Conservation (phyloP, 257 asterid species). For the Nicotiana noctiflora region DNA sequence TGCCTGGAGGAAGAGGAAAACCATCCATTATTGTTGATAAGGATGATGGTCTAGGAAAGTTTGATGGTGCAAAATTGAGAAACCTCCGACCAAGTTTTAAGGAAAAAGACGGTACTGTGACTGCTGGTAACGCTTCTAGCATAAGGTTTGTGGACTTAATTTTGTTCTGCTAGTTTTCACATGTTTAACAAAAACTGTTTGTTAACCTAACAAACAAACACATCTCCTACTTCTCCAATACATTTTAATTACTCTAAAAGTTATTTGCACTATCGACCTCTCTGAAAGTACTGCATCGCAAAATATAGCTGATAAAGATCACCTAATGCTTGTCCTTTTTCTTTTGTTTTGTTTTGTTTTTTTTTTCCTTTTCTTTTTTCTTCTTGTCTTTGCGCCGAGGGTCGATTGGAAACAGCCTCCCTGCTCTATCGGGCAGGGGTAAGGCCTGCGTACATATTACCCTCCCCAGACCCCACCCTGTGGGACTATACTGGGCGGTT, state of each 20-base stretch:
- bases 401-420: too few species aligned
- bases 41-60: conserved; percentile 98
- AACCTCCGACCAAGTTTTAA: conserved; percentile 96
- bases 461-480: too few species aligned
- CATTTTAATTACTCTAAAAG: background rate
- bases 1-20: conserved; percentile 94
- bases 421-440: too few species aligned
- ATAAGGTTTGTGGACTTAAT: conserved; percentile 49
- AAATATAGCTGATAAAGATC: background rate
- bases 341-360: too few species aligned
- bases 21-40: conserved; percentile 84
- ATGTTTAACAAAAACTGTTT: background rate
- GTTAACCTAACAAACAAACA: conserved; percentile 3
- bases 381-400: too few species aligned
- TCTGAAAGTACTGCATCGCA: background rate
- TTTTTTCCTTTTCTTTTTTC: too few species aligned
- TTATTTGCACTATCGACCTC: background rate
- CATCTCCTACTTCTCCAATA: background rate
- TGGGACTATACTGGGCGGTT: too few species aligned
- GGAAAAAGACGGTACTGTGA: conserved; percentile 91
- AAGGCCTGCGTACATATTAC: too few species aligned
- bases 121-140: conserved; percentile 99
- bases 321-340: too few species aligned
- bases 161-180: background rate
- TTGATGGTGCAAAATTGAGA: conserved; percentile 90